A percentile compares a stretch with the other conserved stretches of the same genome.
Conservation (phyloP, 345 rosid species). For the Erodium maritimum region DNA sequence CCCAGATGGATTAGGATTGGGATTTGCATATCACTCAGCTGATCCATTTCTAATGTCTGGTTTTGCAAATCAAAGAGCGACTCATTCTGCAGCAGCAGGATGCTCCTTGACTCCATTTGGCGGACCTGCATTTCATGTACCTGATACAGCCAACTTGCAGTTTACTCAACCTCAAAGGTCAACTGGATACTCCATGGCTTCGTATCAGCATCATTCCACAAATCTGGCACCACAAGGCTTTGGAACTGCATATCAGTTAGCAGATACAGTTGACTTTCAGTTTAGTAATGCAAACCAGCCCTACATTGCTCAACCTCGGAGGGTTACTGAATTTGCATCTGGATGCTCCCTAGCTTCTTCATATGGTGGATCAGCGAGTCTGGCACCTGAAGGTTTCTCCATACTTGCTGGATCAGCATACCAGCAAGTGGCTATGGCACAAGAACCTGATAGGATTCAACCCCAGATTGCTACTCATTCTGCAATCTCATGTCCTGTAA, state of each 20-base stretch:
- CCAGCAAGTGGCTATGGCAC: not conserved
- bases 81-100: not conserved
- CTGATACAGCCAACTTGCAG: not conserved
- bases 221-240: not conserved
- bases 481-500: not conserved
- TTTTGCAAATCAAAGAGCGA: too few relatives aligned
- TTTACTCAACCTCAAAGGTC: too few relatives aligned
- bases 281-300: not conserved
- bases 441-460: too few relatives aligned
- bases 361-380: not conserved
- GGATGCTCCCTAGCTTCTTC: not conserved
- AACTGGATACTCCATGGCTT: too few relatives aligned
- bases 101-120: not conserved
- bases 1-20: too few relatives aligned
- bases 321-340: not conserved
- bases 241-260: not conserved
- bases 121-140: not conserved
- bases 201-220: too few relatives aligned
- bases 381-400: not conserved
- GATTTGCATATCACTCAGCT: too few relatives aligned
- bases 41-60: too few relatives aligned
- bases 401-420: not conserved
- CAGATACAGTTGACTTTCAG: not conserved
- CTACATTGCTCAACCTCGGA: not conserved
- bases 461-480: not conserved